Percentiles rank a stretch among this genome's conserved stretches.
Evolutionary conservation across 1,284 basidiomycete species (phyloP).

Genomic region (Ustilago cynodontis): DNA sequence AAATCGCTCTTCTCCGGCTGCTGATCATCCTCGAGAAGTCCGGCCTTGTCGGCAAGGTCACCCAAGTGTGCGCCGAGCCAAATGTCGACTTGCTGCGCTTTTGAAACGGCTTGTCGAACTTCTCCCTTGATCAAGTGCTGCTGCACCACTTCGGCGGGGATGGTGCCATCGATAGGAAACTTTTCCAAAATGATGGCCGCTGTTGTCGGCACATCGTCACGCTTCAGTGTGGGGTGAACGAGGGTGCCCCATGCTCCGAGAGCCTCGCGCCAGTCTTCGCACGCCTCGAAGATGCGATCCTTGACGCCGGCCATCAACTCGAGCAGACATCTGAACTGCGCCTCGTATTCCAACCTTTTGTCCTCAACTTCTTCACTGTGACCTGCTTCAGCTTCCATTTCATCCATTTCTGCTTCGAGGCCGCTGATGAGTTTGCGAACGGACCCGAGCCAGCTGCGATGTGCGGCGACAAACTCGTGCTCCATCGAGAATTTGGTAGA

Average conservation of each 20-base stretch:
- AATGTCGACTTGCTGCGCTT: constrained; percentile 75
- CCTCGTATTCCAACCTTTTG: constrained; percentile 79
- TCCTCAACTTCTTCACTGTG: constrained; percentile 78
- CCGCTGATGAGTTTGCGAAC: constrained; percentile 75
- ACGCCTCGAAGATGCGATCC: constrained; percentile 77
- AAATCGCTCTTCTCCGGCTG: constrained; percentile 18
- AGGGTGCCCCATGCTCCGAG: constrained; percentile 89
- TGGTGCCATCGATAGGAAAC: constrained; percentile 76
- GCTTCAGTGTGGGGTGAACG: constrained; percentile 82
- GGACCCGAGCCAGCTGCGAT: constrained; percentile 59
- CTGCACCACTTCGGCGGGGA: constrained; percentile 76
- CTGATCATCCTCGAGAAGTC: constrained; percentile 75
- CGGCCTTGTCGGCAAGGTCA: constrained; percentile 78
- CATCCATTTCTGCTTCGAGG: constrained; percentile 77
- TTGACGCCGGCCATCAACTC: constrained; percentile 78
- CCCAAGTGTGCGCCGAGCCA: constrained; percentile 91
- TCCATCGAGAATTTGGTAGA: constrained; percentile 81
- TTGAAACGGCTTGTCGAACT: constrained; percentile 70
- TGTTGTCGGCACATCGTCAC: constrained; percentile 85
- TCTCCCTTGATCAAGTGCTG: constrained; percentile 80
- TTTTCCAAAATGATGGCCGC: constrained; percentile 76
- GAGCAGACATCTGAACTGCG: constrained; percentile 65
- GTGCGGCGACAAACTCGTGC: constrained; percentile 60
- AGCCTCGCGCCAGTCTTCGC: constrained; percentile 91
- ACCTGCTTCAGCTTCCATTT: constrained; percentile 78